phyloP scores from a whole-genome alignment of 768 basidiomycete genomes.

The Cystoderma amianthinum region DNA sequence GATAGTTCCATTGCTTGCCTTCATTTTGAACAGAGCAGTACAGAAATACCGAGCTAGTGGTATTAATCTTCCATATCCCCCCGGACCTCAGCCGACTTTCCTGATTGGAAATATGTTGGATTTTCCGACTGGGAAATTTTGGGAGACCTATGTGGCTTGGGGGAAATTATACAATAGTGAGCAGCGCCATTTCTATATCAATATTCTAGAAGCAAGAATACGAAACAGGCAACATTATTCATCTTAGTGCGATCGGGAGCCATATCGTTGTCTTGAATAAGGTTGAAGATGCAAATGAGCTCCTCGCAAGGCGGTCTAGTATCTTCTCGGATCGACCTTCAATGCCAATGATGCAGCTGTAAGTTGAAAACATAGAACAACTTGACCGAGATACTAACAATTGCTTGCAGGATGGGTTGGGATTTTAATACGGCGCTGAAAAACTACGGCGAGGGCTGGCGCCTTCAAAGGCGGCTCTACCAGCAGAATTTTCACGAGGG shows the following conservation, averaged over 20 bases:
- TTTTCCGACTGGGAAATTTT: conserved; percentile 4
- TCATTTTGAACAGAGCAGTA: no score
- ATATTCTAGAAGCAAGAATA: neutral
- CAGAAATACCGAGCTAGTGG: no score
- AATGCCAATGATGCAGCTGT: conserved; percentile 10
- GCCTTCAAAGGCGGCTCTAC: conserved; percentile 25
- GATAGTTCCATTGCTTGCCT: no score
- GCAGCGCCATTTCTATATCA: neutral
- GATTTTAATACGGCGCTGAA: conserved; percentile 27
- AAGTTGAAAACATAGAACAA: conserved; percentile 2
- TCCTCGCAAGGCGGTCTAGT: conserved; percentile 13
- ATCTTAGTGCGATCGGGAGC: conserved; percentile 12
- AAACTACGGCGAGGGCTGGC: conserved; percentile 29
- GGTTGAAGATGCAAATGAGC: conserved; percentile 13
- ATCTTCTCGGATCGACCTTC: conserved; percentile 15
- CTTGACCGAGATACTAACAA: neutral
- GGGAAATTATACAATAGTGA: conserved; percentile 10
- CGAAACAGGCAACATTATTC: conserved; percentile 12
- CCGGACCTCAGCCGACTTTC: conserved; percentile 15
- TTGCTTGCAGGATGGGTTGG: conserved; percentile 23
- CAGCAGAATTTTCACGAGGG: conserved; percentile 27
- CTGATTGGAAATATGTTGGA: conserved; percentile 16
- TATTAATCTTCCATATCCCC: no score
- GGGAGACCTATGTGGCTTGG: conserved; percentile 7
- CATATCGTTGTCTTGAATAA: conserved; percentile 21